Evolutionary conservation across 2,329 filamentous ascomycete species (phyloP).

Genomic region (Colletotrichum destructivum): DNA sequence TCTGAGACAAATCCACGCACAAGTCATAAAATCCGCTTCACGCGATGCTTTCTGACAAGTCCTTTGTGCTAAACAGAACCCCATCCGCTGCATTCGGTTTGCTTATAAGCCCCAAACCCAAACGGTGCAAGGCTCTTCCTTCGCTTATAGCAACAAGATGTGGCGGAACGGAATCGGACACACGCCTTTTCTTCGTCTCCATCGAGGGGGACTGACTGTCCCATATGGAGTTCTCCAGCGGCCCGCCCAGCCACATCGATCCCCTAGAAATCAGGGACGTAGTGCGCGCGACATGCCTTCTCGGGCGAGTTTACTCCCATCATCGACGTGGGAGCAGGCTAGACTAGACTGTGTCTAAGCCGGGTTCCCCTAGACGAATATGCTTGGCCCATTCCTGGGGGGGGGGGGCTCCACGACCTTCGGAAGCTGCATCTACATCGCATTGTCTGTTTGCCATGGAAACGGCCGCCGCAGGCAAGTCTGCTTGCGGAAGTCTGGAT

Average conservation of each 20-base stretch:
- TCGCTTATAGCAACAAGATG: too few species aligned
- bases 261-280: too few species aligned
- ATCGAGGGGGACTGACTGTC: too few species aligned
- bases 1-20: conserved; percentile 1
- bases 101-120: neutral
- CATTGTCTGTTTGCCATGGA: conserved; percentile 3
- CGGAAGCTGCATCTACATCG: neutral
- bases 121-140: neutral
- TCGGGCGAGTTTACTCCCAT: neutral
- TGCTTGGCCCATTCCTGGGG: neutral
- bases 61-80: too few species aligned
- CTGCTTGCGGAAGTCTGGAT: conserved; percentile 19
- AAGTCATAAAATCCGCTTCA: neutral
- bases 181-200: neutral
- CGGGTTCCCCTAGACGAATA: neutral
- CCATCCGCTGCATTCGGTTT: neutral
- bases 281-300: neutral
- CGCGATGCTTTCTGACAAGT: too few species aligned
- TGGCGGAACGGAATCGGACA: conserved; percentile 2
- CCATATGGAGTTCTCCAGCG: neutral
- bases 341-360: too few species aligned
- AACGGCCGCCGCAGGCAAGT: neutral
- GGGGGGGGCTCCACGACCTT: too few species aligned
- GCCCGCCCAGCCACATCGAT: neutral
- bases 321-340: neutral